phyloP scores from a whole-genome alignment of 768 basidiomycete species.

The Tubosaeta sp. region DNA sequence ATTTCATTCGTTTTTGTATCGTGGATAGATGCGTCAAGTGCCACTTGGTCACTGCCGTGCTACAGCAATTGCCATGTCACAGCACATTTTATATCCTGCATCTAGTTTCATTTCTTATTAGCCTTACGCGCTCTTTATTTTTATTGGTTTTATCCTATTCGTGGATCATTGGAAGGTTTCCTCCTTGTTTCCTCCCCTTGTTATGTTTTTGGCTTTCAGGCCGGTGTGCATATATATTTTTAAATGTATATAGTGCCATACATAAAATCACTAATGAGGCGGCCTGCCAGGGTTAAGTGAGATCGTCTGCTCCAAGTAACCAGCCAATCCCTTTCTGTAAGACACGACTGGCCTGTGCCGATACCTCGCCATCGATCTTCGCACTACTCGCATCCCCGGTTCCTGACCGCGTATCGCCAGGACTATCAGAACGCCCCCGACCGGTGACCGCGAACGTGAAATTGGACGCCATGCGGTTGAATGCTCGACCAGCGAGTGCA shows the following conservation, averaged over 20 bases:
- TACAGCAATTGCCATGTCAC: constrained; percentile 7
- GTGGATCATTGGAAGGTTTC: constrained; percentile 23
- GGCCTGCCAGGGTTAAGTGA: constrained; percentile 1
- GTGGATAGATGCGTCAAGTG: constrained; percentile 12
- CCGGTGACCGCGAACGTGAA: constrained; percentile 65
- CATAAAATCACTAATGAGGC: background rate
- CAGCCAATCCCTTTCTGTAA: constrained; percentile 92
- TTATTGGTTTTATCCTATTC: constrained; percentile 30
- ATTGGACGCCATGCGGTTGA: constrained; percentile 70
- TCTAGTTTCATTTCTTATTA: constrained; percentile 8
- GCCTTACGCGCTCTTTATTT: constrained; percentile 10
- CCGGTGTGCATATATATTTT: constrained; percentile 24
- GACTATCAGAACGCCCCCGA: constrained; percentile 21
- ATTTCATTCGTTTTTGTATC: constrained; percentile 5
- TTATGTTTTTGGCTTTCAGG: constrained; percentile 26
- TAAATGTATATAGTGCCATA: constrained; percentile 19
- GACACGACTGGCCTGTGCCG: constrained; percentile 70
- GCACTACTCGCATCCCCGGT: constrained; percentile 40
- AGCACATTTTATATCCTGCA: constrained; percentile 10
- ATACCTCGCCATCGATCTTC: constrained; percentile 51
- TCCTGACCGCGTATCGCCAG: constrained; percentile 24
- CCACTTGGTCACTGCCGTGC: constrained; percentile 7
- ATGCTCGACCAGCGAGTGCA: constrained; percentile 73
- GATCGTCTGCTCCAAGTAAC: constrained; percentile 85
- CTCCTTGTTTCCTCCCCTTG: constrained; percentile 8